Base-by-base conservation (phyloP, 2,329 filamentous ascomycete species). In the Magnaporthiopsis poae region DNA sequence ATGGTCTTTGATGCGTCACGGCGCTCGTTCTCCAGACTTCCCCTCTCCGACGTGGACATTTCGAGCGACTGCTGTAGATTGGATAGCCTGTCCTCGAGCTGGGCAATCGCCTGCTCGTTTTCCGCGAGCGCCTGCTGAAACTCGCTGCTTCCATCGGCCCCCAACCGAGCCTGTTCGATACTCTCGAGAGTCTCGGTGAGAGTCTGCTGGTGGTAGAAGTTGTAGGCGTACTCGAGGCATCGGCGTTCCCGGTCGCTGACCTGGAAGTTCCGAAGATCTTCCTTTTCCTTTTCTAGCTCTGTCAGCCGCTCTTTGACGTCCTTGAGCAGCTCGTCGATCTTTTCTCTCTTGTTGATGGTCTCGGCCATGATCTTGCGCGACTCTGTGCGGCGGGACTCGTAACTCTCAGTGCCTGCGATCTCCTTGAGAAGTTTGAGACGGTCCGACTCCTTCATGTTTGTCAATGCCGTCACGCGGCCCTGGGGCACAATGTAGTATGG, bases 401-500 rank as follows among this genome's bases (percentile, higher is more conserved):
- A 99, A 61, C 97, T 92, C 73, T 97, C 92, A 9, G 95, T 99
- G 69, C 95, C 95, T 0, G 95, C 95, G n/a, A 99, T 95, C 75
- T 98, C 95, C 78, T 99, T 99, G 69, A 99, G 80, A 68, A 99
- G 81, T 71, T 90, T 93, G 69, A 99, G 80, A 65, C 95, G 87
- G 76, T 72, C 93, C 0, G 88, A 88, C 76, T 99, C 95, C 77
- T 97, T 97, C 95, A 99, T 99, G 76, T 98, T 99, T 61, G 95
- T 99, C 74, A 99, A 82, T 31, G 92, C 89, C 0, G 95, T 98
- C 68, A 99, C 93, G 74, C 95, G 92, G 66, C 95, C 95, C 77
- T 99, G 95, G 0, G 96, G 95, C 1, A 99, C 96, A 72, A 99
- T 99, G 77, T 99, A 99, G 82, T 98, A 99, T 33, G 95, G 95